Conservation (phyloP, 176 grass and related monocot genomes). For the Poa annua region DNA sequence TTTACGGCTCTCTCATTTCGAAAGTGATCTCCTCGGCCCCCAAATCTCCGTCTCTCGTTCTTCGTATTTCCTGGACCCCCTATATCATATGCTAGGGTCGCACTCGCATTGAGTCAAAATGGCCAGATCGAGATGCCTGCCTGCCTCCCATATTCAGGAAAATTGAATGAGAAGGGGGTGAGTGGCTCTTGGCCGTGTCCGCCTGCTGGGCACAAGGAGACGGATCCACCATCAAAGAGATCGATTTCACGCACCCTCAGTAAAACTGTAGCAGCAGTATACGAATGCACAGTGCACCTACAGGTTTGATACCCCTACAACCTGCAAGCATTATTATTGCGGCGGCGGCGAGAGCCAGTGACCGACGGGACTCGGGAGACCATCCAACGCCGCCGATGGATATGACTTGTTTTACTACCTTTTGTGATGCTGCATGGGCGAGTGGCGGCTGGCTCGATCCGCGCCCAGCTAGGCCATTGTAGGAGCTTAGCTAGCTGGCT, state of each 20-base stretch:
- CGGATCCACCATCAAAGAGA: background rate
- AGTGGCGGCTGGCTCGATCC: background rate
- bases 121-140: background rate
- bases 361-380: slow-evolving; percentile 31
- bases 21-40: background rate
- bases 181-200: background rate
- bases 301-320: background rate
- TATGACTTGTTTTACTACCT: too few species aligned
- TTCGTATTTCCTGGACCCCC: background rate
- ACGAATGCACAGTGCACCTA: background rate
- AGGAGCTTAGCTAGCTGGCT: background rate
- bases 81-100: too few species aligned
- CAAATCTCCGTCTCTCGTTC: background rate
- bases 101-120: background rate
- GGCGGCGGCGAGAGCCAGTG: background rate
- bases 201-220: slow-evolving; percentile 31
- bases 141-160: background rate
- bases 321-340: background rate
- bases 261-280: too few species aligned
- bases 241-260: background rate
- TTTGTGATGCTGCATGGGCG: background rate
- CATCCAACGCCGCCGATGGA: too few species aligned
- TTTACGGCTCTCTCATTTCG: background rate
- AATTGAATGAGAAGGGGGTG: background rate
- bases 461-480: background rate